Percentiles rank a stretch among this genome's conserved stretches.
Conservation (phyloP, 2,329 filamentous ascomycete species). For the Claviceps humidiphila region DNA sequence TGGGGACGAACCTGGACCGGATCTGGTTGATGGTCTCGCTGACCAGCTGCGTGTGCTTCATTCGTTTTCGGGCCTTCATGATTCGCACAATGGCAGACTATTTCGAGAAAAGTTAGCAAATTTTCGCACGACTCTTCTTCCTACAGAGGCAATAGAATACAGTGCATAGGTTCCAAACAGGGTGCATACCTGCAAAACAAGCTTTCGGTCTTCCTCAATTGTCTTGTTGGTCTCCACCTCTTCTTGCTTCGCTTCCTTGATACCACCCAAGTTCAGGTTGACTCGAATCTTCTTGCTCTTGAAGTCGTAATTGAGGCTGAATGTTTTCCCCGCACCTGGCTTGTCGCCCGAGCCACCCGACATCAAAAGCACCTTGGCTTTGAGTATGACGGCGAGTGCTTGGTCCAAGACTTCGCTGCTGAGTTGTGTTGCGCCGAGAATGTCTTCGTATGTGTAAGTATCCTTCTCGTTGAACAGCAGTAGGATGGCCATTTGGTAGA, state of each 20-base stretch:
- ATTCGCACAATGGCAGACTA: conserved; percentile 97
- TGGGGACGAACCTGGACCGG: conserved; percentile 80
- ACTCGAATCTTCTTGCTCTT: conserved; percentile 98
- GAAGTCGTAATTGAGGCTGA: conserved; percentile 84
- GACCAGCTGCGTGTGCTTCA: conserved; percentile 46
- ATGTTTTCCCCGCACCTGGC: conserved; percentile 63
- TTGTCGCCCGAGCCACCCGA: conserved; percentile 57
- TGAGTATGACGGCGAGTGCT: conserved; percentile 72
- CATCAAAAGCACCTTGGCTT: conserved; percentile 77
- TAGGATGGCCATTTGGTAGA: conserved; percentile 94
- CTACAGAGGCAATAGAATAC: too few species aligned
- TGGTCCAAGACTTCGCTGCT: conserved; percentile 75
- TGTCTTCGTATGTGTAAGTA: conserved; percentile 74
- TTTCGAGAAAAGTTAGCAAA: not conserved
- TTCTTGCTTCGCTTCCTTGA: conserved; percentile 92
- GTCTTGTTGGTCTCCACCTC: conserved; percentile 97
- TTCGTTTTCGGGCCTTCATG: conserved; percentile 91
- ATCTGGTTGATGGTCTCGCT: conserved; percentile 95
- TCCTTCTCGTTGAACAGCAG: conserved; percentile 90
- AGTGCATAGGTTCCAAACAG: too few species aligned
- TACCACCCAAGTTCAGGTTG: conserved; percentile 88
- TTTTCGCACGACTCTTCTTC: too few species aligned
- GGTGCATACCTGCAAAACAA: conserved; percentile 76
- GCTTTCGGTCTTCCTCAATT: conserved; percentile 93
- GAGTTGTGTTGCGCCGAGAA: conserved; percentile 67